Percentiles rank a stretch among this genome's conserved stretches.
These are phyloP conservation scores for Vitrella brassicaformis DNA, from an alignment of 73 alveolate genomes.

Conservation along the genomic window DNA sequence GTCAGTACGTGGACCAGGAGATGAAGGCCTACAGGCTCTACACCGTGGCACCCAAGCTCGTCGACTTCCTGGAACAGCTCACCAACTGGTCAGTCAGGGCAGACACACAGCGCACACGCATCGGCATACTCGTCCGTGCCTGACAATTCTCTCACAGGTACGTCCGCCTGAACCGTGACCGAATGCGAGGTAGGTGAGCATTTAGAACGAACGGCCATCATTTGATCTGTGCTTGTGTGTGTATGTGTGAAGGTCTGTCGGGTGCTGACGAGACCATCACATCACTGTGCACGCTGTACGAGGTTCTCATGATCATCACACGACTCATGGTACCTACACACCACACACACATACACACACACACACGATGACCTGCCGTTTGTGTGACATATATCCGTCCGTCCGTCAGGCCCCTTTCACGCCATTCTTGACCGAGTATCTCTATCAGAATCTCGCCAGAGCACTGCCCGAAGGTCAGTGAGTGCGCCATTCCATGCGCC, in stretches of 20 bases:
- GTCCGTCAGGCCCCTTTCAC: neutral
- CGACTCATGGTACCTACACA: too few relatives aligned
- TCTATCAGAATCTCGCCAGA: neutral
- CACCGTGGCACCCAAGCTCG: conserved; percentile 70
- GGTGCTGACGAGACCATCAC: neutral
- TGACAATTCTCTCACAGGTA: neutral
- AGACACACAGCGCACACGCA: neutral
- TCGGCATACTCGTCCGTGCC: neutral
- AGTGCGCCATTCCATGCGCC: too few relatives aligned
- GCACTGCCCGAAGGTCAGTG: neutral
- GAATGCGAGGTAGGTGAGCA: neutral
- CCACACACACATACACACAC: too few relatives aligned
- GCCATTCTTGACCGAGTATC: neutral
- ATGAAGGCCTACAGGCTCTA: conserved; percentile 81
- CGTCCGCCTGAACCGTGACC: neutral
- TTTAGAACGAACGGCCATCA: too few relatives aligned
- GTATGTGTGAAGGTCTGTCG: neutral
- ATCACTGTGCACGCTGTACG: neutral
- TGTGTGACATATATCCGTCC: too few relatives aligned
- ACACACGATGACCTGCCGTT: too few relatives aligned
- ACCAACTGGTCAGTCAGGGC: neutral
- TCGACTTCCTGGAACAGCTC: conserved; percentile 3
- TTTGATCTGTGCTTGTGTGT: neutral
- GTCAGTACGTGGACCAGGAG: conserved; percentile 57
- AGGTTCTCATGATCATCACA: neutral